Conservation (phyloP, 257 asterid genomes). For the Catharanthus roseus region DNA sequence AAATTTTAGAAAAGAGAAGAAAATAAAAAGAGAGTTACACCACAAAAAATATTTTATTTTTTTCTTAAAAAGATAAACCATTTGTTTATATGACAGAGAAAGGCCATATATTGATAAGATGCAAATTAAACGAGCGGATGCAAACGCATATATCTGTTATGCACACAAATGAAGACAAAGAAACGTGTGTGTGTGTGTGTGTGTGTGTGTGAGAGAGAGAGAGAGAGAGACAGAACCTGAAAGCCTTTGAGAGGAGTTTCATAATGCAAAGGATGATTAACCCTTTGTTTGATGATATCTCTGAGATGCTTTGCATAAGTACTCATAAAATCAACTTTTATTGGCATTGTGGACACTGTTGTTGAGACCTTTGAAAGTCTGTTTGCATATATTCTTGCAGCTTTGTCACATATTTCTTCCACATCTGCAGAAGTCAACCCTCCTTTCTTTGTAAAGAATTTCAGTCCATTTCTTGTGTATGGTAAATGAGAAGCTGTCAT, state of each 20-base stretch:
- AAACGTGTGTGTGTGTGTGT: too few species aligned
- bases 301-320: slow-evolving; percentile 62
- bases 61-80: neutral
- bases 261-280: slow-evolving; percentile 71
- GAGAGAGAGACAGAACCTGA: slow-evolving; percentile 36
- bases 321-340: slow-evolving; percentile 69
- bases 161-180: neutral
- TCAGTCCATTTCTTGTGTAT: slow-evolving; percentile 80
- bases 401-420: slow-evolving; percentile 71
- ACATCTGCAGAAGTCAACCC: slow-evolving; percentile 77
- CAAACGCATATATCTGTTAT: neutral
- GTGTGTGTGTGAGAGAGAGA: too few species aligned
- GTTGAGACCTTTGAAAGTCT: slow-evolving; percentile 63
- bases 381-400: slow-evolving; percentile 69
- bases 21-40: neutral
- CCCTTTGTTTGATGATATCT: slow-evolving; percentile 60
- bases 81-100: neutral
- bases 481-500: slow-evolving; percentile 99
- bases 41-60: neutral
- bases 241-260: slow-evolving; percentile 72
- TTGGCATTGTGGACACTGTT: slow-evolving; percentile 31
- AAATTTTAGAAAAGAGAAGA: neutral
- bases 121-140: slow-evolving; percentile 17
- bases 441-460: slow-evolving; percentile 75
- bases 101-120: slow-evolving; percentile 17